Evolutionary conservation across 176 grass and related monocot species (phyloP), one percentile per base, ranked within the genome.

Genomic region (Paspalum vaginatum): DNA sequence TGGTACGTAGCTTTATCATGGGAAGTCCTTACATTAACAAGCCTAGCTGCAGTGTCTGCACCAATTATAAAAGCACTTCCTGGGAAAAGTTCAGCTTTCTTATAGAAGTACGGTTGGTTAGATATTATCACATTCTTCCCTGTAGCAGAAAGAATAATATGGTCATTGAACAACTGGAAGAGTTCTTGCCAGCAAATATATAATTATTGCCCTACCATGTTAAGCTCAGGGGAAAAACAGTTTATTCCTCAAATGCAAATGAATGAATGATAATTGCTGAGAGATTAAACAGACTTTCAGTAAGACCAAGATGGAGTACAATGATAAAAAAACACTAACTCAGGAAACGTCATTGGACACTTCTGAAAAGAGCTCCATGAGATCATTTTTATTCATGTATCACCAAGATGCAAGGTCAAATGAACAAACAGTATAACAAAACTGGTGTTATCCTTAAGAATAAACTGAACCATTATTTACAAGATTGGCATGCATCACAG

Each of bases 91-190:
- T 93, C 86, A 4, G 92, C 96, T 91, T 98, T 98, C 86, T 95
- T 98, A 75, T 98, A 98, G 68, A 98, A 98, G 75, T 89, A 95
- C 5, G 92, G 96, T 72, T 98, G 90, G 79, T 89, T 95, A 78
- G 96, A 98, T 85, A 98, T 89, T 58, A 98, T 91, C 37, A 98
- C 84, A 87, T 82, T 95, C 79, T 93, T 93, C 53, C 95, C 90
- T 98, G 86, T 56, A 90, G 58, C 68, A 95, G 59, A 83, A 65
- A 74, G 53, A 87, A 87, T 27, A 84, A 56, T 10, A 83, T 13
- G 21, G 46, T 74, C 68, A 85, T 26, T 61, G 49, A 75, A 73
- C 26, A 87, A 55, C 9, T 70, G 21, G 17, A 75, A 11, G 44
- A 65, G 7, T 57, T 39, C 61, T 61, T 6, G 5, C 14, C 7